phyloP scores from a whole-genome alignment of 345 rosid genomes.

The Arabis hirsuta region DNA sequence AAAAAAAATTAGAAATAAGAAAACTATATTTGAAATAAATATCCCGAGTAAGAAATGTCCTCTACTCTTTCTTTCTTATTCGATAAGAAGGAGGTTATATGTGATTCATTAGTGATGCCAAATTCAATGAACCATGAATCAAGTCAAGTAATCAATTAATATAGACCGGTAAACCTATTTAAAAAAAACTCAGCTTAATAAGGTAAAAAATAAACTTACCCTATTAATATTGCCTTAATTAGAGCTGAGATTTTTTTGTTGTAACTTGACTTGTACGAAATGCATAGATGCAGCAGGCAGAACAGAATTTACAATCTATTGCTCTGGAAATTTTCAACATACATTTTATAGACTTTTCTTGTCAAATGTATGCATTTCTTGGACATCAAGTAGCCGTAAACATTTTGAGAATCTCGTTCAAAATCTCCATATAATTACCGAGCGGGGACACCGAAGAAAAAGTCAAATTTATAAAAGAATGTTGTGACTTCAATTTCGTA shows the following conservation, averaged over 20 bases:
- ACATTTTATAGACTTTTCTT: slow-evolving; percentile 1
- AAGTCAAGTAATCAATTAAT: too few relatives aligned
- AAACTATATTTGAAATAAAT: too few relatives aligned
- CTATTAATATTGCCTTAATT: too few relatives aligned
- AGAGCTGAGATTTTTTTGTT: not conserved
- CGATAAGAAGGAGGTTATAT: too few relatives aligned
- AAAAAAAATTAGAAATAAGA: too few relatives aligned
- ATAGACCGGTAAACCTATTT: too few relatives aligned
- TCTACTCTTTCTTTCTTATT: too few relatives aligned
- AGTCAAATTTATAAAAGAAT: not conserved
- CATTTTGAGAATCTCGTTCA: not conserved
- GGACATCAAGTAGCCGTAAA: not conserved
- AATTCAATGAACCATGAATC: too few relatives aligned
- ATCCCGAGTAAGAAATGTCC: too few relatives aligned
- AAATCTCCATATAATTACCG: not conserved
- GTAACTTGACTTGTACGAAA: not conserved
- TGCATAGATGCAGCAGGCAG: not conserved
- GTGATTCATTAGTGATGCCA: too few relatives aligned
- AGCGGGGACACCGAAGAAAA: not conserved
- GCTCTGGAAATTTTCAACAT: not conserved
- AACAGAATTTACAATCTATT: not conserved
- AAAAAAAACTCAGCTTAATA: too few relatives aligned
- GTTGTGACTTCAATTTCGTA: not conserved
- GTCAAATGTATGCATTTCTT: not conserved
- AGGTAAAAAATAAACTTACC: too few relatives aligned